Conservation (phyloP, 2,329 filamentous ascomycete species). For the Tolypocladium inflatum region DNA sequence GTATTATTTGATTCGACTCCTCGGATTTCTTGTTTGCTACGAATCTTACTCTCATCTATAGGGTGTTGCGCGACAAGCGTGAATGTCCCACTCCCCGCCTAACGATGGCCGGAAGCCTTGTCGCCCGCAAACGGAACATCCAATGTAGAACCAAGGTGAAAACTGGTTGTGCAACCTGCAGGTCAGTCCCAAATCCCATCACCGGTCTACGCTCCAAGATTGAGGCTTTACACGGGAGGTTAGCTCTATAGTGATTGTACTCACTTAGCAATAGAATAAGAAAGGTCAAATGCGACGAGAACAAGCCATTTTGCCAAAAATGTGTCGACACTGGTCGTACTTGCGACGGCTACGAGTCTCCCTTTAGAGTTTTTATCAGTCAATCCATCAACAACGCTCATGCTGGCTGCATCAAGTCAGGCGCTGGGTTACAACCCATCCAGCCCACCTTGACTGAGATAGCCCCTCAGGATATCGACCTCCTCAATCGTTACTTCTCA, state of each 20-base stretch:
- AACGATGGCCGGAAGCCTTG: background rate
- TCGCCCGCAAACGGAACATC: conserved; percentile 15
- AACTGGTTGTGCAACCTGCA: conserved; percentile 32
- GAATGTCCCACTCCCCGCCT: background rate
- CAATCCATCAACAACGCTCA: conserved; percentile 4
- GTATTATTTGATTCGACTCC: too few species aligned
- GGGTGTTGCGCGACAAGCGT: background rate
- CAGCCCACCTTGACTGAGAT: conserved; percentile 8
- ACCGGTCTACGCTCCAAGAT: conserved; percentile 1
- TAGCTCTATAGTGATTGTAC: conserved; percentile 3
- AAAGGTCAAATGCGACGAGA: conserved; percentile 28
- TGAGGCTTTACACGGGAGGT: background rate
- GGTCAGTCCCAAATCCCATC: conserved; percentile 20
- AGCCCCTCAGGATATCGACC: conserved; percentile 17
- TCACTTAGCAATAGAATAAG: conserved; percentile 19
- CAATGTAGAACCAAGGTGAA: conserved; percentile 23
- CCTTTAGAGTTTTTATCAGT: conserved; percentile 19
- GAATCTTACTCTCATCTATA: too few species aligned
- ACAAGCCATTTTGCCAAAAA: conserved; percentile 23
- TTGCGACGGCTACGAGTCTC: conserved; percentile 32
- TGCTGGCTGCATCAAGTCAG: background rate
- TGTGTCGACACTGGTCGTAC: conserved; percentile 28
- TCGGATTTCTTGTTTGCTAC: too few species aligned
- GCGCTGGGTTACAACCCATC: conserved; percentile 8
- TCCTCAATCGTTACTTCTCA: conserved; percentile 29